A percentile compares a stretch with the other conserved stretches of the same genome.
Evolutionary conservation across 371 early-diverging fungal genomes (phyloP).

Genomic region (Apophysomyces elegans): DNA sequence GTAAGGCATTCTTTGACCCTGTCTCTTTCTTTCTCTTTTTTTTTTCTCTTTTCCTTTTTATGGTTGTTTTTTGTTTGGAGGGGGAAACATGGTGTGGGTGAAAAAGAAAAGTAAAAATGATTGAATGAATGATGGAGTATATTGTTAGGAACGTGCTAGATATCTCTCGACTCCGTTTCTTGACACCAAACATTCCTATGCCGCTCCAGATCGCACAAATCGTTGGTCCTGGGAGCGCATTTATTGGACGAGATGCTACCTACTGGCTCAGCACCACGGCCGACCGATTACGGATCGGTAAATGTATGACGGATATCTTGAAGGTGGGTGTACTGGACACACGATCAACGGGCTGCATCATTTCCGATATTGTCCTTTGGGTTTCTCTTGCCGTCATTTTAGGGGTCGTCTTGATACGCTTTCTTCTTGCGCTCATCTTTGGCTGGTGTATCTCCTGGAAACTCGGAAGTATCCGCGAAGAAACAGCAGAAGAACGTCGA

Average conservation of each 20-base stretch:
- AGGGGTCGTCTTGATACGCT: conserved; percentile 80
- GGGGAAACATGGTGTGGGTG: no score
- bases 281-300: conserved; percentile 57
- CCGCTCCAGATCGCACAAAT: conserved; percentile 49
- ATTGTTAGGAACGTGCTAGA: conserved; percentile 56
- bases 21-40: no score
- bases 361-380: conserved; percentile 77
- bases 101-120: conserved; percentile 12
- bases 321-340: conserved; percentile 80
- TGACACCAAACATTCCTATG: conserved; percentile 52
- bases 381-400: conserved; percentile 79
- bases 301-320: conserved; percentile 72
- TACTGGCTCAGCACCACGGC: conserved; percentile 61
- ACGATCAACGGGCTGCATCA: conserved; percentile 77
- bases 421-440: conserved; percentile 82
- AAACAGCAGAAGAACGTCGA: conserved; percentile 63
- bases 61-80: no score
- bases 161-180: conserved; percentile 43
- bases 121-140: not conserved
- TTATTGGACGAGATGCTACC: conserved; percentile 66
- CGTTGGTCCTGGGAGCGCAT: conserved; percentile 53
- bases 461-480: conserved; percentile 73
- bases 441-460: conserved; percentile 81
- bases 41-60: no score
- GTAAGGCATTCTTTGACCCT: conserved; percentile 21